Conservation (phyloP, 306 rosid species). For the Prosopis cineraria region DNA sequence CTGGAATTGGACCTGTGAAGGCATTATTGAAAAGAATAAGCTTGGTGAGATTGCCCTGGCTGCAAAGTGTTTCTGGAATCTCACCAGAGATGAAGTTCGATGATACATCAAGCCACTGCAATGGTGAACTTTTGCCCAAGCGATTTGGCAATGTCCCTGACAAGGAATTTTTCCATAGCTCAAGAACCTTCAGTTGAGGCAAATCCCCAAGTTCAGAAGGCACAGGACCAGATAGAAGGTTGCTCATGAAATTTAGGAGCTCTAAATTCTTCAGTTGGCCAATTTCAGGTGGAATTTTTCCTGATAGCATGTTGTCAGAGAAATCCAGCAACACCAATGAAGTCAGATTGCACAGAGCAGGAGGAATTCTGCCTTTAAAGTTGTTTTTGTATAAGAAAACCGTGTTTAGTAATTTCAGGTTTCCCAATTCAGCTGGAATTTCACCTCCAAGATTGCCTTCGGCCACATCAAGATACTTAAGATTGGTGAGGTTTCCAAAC, state of each 20-base stretch:
- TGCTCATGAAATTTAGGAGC: conserved; percentile 86
- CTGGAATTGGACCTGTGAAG: conserved; percentile 77
- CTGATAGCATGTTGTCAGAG: conserved; percentile 76
- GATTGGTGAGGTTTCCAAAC: conserved; percentile 80
- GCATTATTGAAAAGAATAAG: conserved; percentile 93
- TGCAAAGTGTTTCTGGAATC: conserved; percentile 79
- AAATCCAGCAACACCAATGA: conserved; percentile 71
- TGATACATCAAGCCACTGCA: conserved; percentile 89
- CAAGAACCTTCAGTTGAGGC: conserved; percentile 63
- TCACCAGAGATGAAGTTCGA: conserved; percentile 82
- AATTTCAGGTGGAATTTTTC: conserved; percentile 71
- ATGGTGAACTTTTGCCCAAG: conserved; percentile 77
- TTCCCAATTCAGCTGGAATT: conserved; percentile 74
- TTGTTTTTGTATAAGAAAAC: conserved; percentile 74
- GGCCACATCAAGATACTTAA: conserved; percentile 90
- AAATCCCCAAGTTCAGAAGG: conserved; percentile 70
- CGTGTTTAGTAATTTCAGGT: conserved; percentile 63
- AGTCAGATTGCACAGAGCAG: conserved; percentile 53
- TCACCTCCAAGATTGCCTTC: conserved; percentile 77
- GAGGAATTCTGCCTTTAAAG: conserved; percentile 71
- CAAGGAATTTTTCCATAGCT: conserved; percentile 89
- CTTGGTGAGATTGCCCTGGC: conserved; percentile 81
- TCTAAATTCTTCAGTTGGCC: conserved; percentile 67
- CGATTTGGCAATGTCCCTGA: conserved; percentile 73
- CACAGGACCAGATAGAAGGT: conserved; percentile 68